Evolutionary conservation across 129 eudicot genomes (phyloP), one percentile per base, ranked within the genome.

Genomic region (Lactuca sativa): DNA sequence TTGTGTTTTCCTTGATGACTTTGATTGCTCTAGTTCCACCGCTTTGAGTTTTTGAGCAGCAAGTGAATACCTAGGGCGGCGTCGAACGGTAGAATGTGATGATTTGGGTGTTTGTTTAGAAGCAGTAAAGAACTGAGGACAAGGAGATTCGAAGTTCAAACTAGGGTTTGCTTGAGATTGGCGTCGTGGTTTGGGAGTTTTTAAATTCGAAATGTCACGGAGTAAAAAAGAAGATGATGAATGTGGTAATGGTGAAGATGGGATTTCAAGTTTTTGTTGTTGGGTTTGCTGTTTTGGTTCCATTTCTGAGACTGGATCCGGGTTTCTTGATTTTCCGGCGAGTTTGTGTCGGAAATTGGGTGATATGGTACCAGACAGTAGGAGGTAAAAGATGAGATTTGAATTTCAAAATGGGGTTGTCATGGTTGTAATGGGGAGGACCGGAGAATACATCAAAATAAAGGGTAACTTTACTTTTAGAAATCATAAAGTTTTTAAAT

Each of bases 191-290:
- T 72, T 85, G 3, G 97, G 97, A 78, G 97, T 86, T 82, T 89
- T 89, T 84, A 85, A 81, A 82, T 93, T 93, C 2, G 98, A 93
- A 65, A 93, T 74, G 77, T 93, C 99, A 18, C 77, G 85, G 66
- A 92, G 77, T 30, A 91, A 15, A 15, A 40, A 64, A 2, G 73
- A 82, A 11, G 82, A 71, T 8, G 81, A 71, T 67, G 80, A 74
- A 62, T 69, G 67, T 61, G 90, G 85, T 66, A 66, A 58, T 12
- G 96, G 87, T 21, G 91, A 78, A 17, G 87, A 74, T 6, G 78
- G 84, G 32, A 40, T 64, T 53, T 80, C 59, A 17, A 64, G 74
- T 18, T 66, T 66, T 47, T 59, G 71, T 59, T 44, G 77, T 37
- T 56, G 56, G 53, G 61, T 48, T 68, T 62, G 68, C 17, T 64